A percentile compares a stretch with the other conserved stretches of the same genome.
Evolutionary conservation across 805 yeast species (phyloP).

Genomic region (Hyphopichia homilentoma): DNA sequence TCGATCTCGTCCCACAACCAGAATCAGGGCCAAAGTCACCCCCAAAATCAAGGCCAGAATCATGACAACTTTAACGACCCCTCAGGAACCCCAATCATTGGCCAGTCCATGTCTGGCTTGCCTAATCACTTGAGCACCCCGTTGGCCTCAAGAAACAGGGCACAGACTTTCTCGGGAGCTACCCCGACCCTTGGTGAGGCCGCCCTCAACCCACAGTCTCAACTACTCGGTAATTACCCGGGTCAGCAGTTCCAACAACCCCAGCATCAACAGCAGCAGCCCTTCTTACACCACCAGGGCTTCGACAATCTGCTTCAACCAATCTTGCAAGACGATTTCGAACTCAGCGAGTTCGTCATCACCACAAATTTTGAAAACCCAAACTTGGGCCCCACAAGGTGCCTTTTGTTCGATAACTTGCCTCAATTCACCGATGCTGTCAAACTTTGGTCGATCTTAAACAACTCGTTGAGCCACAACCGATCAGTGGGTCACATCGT

Average conservation of each 20-base stretch:
- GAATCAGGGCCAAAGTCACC: too few species aligned
- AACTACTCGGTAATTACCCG: slow-evolving; percentile 5
- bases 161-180: slow-evolving; percentile 40
- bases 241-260: slow-evolving; percentile 7
- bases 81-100: too few species aligned
- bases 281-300: slow-evolving; percentile 7
- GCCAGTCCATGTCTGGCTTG: too few species aligned
- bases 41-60: too few species aligned
- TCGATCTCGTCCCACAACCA: slow-evolving; percentile 1
- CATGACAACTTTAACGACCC: too few species aligned
- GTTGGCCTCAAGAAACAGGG: slow-evolving; percentile 28
- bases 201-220: slow-evolving; percentile 4
- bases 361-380: slow-evolving; percentile 73
- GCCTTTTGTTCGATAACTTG: slow-evolving; percentile 74
- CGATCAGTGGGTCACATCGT: slow-evolving; percentile 10
- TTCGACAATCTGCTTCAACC: slow-evolving; percentile 10
- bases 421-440: slow-evolving; percentile 65
- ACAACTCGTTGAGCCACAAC: slow-evolving; percentile 17
- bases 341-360: slow-evolving; percentile 54
- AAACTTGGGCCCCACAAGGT: slow-evolving; percentile 69
- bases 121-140: too few species aligned
- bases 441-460: slow-evolving; percentile 24
- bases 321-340: slow-evolving; percentile 51
- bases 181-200: slow-evolving; percentile 20
- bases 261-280: slow-evolving; percentile 10